Evolutionary conservation across 208 protist genomes (phyloP).

Genomic region (Leishmania tropica): DNA sequence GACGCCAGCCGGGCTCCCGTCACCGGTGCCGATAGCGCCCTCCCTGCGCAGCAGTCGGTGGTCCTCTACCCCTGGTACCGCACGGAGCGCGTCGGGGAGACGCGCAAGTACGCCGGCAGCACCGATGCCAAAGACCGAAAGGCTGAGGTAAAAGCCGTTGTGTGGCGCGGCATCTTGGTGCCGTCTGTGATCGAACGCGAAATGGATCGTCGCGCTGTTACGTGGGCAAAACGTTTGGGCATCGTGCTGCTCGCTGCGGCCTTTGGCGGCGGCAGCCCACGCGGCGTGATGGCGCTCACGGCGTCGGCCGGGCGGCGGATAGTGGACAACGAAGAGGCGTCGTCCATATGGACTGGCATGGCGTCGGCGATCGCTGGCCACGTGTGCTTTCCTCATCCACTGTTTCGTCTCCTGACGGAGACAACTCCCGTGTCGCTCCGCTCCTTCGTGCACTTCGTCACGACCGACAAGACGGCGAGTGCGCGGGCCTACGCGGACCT

Average conservation of each 20-base stretch:
- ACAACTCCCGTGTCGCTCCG: conserved; percentile 19
- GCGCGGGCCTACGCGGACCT: conserved; percentile 10
- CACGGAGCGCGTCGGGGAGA: conserved; percentile 7
- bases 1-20: neutral
- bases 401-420: conserved; percentile 14
- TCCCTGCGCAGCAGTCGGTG: neutral
- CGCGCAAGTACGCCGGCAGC: neutral
- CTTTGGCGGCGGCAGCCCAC: conserved; percentile 32
- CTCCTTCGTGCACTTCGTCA: neutral
- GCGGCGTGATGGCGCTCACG: neutral
- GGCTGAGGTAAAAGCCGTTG: neutral
- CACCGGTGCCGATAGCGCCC: neutral
- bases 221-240: conserved; percentile 27
- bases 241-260: conserved; percentile 27
- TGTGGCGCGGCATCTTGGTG: conserved; percentile 10
- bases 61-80: conserved; percentile 32
- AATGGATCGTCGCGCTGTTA: conserved; percentile 5
- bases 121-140: neutral
- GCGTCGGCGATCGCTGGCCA: conserved; percentile 11
- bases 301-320: neutral
- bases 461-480: neutral
- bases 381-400: conserved; percentile 25
- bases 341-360: conserved; percentile 17
- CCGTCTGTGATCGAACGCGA: conserved; percentile 3
- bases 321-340: neutral